Base-by-base conservation (phyloP, 2,329 filamentous ascomycete species). In the Trichoderma brevicompactum region DNA sequence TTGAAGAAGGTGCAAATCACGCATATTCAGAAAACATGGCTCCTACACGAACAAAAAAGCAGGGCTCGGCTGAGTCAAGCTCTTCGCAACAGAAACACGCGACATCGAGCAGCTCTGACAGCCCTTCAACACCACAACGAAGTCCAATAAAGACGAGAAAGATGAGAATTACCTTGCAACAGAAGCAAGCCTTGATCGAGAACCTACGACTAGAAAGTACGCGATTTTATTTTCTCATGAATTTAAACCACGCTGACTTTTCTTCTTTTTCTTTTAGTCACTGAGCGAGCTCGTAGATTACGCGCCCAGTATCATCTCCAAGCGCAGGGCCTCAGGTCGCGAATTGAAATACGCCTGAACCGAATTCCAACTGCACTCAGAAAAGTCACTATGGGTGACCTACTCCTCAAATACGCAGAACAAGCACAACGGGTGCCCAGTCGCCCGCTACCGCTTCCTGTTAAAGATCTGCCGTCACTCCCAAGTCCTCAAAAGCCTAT, bases 291-390 rank as follows among this genome's bases (percentile, higher is more conserved):
- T 68, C 87, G 94, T 71, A 93, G 94, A 77, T 83, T 98, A 67
- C 88, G 94, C 72, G 90, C 94, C 7, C 93, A 96, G 76, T 97
- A 96, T 80, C 89, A 90, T 66, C 85, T 96, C 9, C 94, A 97
- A 77, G 91, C 93, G 23, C 91, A 94, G 76, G 91, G 91, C 68
- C 84, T 98, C 44, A 87, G 91, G 67, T 89, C 92, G 67, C 89
- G 94, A 67, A 89, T 99, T 60, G 94, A 97, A 77, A 91, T 96
- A 79, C 91, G 95, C 78, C 86, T 98, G 76, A 97, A 97, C 75
- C 89, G 95, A 62, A 95, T 98, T 60, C 95, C 95, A 7, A 85
- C 87, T 71, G 85, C 89, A 15, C 80, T 97, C 68, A 89, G 94
- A 66, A 91, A 90, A 73, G 84, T 87, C 68, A 96, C 87, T 65